Evolutionary conservation across 768 basidiomycete genomes (phyloP).

Genomic region (Podaxis sp.): DNA sequence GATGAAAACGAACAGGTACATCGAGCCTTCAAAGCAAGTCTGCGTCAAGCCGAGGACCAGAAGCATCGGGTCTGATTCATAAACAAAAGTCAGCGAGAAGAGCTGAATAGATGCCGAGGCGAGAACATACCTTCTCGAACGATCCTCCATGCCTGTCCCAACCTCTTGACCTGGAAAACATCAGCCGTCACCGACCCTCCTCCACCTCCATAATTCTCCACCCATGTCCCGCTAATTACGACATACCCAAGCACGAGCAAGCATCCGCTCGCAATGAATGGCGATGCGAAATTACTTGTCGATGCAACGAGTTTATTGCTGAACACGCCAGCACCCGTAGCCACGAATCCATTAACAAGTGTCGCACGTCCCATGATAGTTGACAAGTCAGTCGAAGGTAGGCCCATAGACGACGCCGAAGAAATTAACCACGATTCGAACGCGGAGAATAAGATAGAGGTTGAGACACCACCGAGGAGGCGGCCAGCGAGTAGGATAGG

Average conservation of each 20-base stretch:
- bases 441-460: conserved; percentile 70
- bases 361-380: conserved; percentile 71
- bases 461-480: conserved; percentile 65
- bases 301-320: conserved; percentile 59
- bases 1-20: conserved; percentile 82
- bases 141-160: conserved; percentile 53
- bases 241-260: conserved; percentile 51
- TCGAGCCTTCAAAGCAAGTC: conserved; percentile 80
- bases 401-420: conserved; percentile 43
- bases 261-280: conserved; percentile 61
- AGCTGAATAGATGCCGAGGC: background rate
- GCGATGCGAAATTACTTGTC: conserved; percentile 51
- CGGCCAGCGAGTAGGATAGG: conserved; percentile 62
- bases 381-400: conserved; percentile 57
- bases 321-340: conserved; percentile 59
- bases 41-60: conserved; percentile 67
- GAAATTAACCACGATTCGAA: conserved; percentile 80
- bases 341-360: conserved; percentile 69
- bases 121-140: conserved; percentile 41
- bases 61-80: conserved; percentile 48
- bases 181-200: conserved; percentile 30
- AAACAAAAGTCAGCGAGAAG: background rate
- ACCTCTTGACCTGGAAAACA: conserved; percentile 46
- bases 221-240: conserved; percentile 56
- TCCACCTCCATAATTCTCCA: conserved; percentile 63